Evolutionary conservation across 495 filamentous ascomycete species (phyloP), one percentile per base, ranked within the genome.

Genomic region (Aspergillus wentii): DNA sequence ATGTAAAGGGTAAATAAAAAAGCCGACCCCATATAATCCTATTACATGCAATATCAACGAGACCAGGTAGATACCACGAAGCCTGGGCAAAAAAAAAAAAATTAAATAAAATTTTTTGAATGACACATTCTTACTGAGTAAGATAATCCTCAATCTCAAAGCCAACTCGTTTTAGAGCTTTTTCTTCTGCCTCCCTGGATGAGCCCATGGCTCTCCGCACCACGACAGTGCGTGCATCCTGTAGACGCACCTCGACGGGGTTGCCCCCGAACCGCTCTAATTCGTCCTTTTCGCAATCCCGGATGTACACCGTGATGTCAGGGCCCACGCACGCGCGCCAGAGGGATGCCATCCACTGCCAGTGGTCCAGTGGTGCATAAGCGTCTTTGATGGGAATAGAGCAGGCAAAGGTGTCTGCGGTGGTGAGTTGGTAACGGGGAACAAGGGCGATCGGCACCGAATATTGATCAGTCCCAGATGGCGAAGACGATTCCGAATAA

Each of bases 321-420:
- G 90, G 78, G 0, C 87, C 89, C 0, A 91, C 75, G 35, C 86
- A 85, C 1, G 86, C 85, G 1, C 90, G 82, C 91, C 91, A 98
- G 3, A 95, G 73, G 34, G 86, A 92, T 18, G 91, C 92, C 70
- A 91, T 87, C 92, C 92, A 96, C 61, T 95, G 88, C 92, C 92
- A 98, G 56, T 98, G 92, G 52, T 98, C 88, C 19, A 86, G 68
- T 0, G 86, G 81, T 1, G 76, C 75, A 55, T 94, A 95, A 2
- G 77, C 68, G 47, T 95, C 90, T 8, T 69, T 62, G 33, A 94
- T 85, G 6, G 83, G 83, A 8, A 90, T 77, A 11, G 70, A 64
- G 34, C 71, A 75, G 0, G 89, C 82, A 48, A 83, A 91, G 21
- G 70, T 60, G 51, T 96, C 86, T 5, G 83, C 82, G 1, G 78